Base-by-base conservation (phyloP, 1,284 basidiomycete species). In the Thecaphora thlaspeos region DNA sequence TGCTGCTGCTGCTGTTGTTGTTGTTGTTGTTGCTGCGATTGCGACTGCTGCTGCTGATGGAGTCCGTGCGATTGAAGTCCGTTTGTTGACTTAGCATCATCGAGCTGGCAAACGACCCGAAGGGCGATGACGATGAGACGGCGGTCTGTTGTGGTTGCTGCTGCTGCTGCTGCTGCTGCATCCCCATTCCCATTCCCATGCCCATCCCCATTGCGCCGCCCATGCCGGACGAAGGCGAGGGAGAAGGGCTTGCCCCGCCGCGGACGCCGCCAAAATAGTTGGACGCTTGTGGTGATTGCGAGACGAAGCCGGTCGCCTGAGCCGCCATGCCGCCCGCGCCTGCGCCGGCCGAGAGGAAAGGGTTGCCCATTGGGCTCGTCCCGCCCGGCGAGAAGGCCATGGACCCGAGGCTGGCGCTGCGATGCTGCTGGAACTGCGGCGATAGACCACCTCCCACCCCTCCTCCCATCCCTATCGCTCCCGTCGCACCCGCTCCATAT, bases 331-430 rank as follows among this genome's bases (percentile, higher is more conserved):
- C 32, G 17, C 32, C 32, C 12, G 11, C 32, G 15, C 32, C 32
- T 7, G 10, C 3, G 50, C 41, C 11, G 50, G 17, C n/a, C 34
- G 50, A 21, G 38, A 40, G 53, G 42, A 63, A 64, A 5, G 61
- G 61, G 40, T 64, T 64, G 47, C 41, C 42, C 8, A 41, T 30
- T 4, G 23, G 17, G 15, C 34, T 37, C 9, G 52, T 48, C 0
- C 57, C 53, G 32, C 56, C 55, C 4, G 57, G 46, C 1, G 61
- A 64, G 40, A 64, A 64, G 1, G 56, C 61, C 62, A 64, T 64
- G 3, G 54, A 56, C 2, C 61, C 61, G 26, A 64, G 42, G 43
- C 51, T 57, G 2, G 48, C 61, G 23, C 61, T 56, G 17, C 53
- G 44, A 37, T 60, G 47, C 46, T 60, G 61, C 39, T 56, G 51